phyloP scores from a whole-genome alignment of 768 basidiomycete species.

The Xerocomus brunneocitrinus region DNA sequence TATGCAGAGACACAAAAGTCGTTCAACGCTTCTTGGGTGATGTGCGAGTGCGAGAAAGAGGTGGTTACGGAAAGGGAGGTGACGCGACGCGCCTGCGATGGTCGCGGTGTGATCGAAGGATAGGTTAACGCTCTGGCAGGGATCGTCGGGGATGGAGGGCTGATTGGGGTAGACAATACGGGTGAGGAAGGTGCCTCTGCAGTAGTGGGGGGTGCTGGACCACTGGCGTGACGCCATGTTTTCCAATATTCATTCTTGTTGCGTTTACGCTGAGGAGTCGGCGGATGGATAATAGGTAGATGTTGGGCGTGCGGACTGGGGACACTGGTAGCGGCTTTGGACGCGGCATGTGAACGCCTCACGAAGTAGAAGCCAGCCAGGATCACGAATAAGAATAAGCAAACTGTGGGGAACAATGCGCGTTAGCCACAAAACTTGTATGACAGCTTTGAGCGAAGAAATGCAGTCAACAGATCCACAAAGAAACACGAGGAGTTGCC shows the following conservation, averaged over 20 bases:
- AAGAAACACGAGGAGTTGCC: not conserved
- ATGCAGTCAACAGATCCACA: not conserved
- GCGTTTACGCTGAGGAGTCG: not conserved
- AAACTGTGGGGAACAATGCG: slow-evolving; percentile 12
- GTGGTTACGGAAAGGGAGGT: slow-evolving; percentile 21
- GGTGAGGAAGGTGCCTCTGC: not conserved
- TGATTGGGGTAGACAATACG: not conserved
- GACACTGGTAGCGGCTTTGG: not conserved
- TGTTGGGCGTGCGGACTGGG: not conserved
- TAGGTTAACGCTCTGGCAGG: not conserved
- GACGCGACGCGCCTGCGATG: slow-evolving; percentile 14
- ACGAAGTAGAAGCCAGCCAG: slow-evolving; percentile 28
- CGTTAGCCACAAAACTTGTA: slow-evolving; percentile 8
- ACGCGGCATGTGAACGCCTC: slow-evolving; percentile 10
- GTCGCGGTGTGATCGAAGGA: slow-evolving; percentile 2
- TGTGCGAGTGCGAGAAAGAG: slow-evolving; percentile 20
- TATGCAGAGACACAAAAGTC: slow-evolving; percentile 21
- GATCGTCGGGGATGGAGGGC: not conserved
- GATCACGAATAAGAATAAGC: slow-evolving; percentile 20
- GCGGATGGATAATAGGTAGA: slow-evolving; percentile 1
- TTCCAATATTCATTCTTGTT: slow-evolving; percentile 10
- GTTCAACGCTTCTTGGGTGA: slow-evolving; percentile 22
- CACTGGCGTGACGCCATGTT: slow-evolving; percentile 4
- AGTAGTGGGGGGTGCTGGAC: not conserved
- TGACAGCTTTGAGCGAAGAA: not conserved